Percentiles rank a stretch among this genome's conserved stretches.
Conservation (phyloP, 768 basidiomycete species). For the Leccinum longicurvipes region DNA sequence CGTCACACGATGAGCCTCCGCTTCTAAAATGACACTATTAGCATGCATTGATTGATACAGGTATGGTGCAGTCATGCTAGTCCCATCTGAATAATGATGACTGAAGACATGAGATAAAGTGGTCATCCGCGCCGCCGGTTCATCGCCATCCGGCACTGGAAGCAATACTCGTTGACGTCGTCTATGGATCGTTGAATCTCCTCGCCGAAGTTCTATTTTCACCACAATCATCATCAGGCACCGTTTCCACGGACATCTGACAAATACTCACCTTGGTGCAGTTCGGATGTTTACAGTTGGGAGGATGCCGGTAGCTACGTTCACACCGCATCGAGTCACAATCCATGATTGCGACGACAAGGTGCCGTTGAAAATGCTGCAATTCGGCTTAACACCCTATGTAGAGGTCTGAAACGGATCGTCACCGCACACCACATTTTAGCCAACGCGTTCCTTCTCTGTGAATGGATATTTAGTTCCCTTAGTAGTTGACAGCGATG, state of each 20-base stretch:
- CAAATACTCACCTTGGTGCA: constrained; percentile 54
- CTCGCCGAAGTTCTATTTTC: constrained; percentile 55
- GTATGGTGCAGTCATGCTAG: constrained; percentile 27
- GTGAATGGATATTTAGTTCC: constrained; percentile 11
- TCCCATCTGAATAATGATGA: constrained; percentile 4
- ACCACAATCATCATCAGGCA: constrained; percentile 6
- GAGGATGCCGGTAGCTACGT: constrained; percentile 59
- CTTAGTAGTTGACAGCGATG: background rate
- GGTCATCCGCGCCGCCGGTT: constrained; percentile 28
- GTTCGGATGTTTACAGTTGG: constrained; percentile 46
- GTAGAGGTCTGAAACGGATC: constrained; percentile 4
- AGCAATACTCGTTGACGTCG: constrained; percentile 68
- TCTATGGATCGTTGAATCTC: constrained; percentile 71
- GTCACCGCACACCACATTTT: constrained; percentile 57
- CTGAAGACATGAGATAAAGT: background rate
- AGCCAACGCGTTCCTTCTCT: constrained; percentile 79
- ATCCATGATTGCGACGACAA: constrained; percentile 71
- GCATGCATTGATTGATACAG: constrained; percentile 24
- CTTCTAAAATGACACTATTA: constrained; percentile 14
- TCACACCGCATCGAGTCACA: constrained; percentile 65
- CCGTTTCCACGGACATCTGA: constrained; percentile 8
- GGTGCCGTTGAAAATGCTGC: constrained; percentile 78
- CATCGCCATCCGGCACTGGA: constrained; percentile 62
- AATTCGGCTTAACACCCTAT: constrained; percentile 9
- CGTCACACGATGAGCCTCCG: background rate